Evolutionary conservation across 768 basidiomycete genomes (phyloP), one percentile per base, ranked within the genome.

Genomic region (Trametes sanguinea): DNA sequence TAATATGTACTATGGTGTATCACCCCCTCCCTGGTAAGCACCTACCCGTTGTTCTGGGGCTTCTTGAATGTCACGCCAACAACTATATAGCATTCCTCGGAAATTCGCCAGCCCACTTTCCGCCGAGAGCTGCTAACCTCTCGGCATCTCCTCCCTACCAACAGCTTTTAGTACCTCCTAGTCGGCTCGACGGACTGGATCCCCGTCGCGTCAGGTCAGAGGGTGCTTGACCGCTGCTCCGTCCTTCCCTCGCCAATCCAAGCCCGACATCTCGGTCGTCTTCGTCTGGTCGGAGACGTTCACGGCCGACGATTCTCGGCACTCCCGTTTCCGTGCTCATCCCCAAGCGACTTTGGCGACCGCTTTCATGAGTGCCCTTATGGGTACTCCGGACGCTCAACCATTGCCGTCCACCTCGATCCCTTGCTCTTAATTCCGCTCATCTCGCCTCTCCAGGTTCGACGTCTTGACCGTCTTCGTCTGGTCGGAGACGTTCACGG

Each of bases 401-500:
- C 35, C 35, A 6, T 37, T 6, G 6, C 35, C 35, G 11, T 37
- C 35, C 35, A 6, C 35, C 35, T 37, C 35, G 6, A 37, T 37
- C 35, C 11, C 35, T 37, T 37, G 6, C 11, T 11, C 35, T 11
- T 37, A 6, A 6, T 37, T 37, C 35, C 35, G 35, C 35, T 11
- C 35, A 37, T 6, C 35, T 37, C 35, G 35, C 35, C 35, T 6
- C 6, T 37, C 9, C 50, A 51, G n/a, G 50, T 9, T 16, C 50
- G 35, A 51, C 35, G 17, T 37, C 50, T 32, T 32, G 50, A 33
- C 17, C 50, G 50, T 51, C 50, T 51, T 51, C 35, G 50, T 51
- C 50, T 51, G 50, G 33, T 51, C 50, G 50, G 50, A 51, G 32
- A 35, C 50, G 50, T 51, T 51, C 50, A 51, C 50, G 50, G 50